Base-by-base conservation (phyloP, 2,329 filamentous ascomycete genomes). In the Fusarium sulawesiense region DNA sequence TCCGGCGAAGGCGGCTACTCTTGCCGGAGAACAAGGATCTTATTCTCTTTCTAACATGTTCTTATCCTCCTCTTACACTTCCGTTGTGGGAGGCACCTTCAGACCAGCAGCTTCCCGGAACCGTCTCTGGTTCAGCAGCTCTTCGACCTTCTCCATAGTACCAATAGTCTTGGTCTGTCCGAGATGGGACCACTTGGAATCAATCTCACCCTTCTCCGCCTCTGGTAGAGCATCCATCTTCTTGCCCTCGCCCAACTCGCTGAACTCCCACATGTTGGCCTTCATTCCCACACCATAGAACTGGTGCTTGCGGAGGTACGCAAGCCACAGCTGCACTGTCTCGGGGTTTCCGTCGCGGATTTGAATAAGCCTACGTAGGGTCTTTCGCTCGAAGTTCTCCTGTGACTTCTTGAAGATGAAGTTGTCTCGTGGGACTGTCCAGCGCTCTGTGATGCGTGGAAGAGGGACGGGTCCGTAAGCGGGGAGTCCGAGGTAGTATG, bases 261-360 rank as follows among this genome's bases (percentile, higher is more conserved):
- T 89, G 80, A 93, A 94, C 78, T 97, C 93, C 90, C 92, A 99
- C 51, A 98, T 88, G 79, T 99, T 98, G 56, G 96, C 96, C 86
- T 99, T 99, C 94, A 99, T 97, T 75, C 96, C 96, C 42, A 98
- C 91, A n/a, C 96, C 96, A 73, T 97, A 93, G 79, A 96, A 97
- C 44, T 94, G 93, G 78, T 98, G 92, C 82, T 97, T 97, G 77
- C 92, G 89, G 77, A 99, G 80, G 78, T 97, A 98, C 0, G 93
- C 94, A 62, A 99, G 83, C 96, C 96, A 99, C 29, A 94, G 81
- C 80, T 97, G 92, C 37, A 99, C 94, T 2, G 90, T 91, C 78
- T 98, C 93, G 1, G 94, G 90, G 76, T 98, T 87, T 1, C 94
- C 96, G 77, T 98, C 96, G 71, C 93, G 91, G 76, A 99, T 96